These are phyloP conservation scores for Cadophora sp. DNA, from an alignment of 2,329 filamentous ascomycete species.

Conservation along the genomic window DNA sequence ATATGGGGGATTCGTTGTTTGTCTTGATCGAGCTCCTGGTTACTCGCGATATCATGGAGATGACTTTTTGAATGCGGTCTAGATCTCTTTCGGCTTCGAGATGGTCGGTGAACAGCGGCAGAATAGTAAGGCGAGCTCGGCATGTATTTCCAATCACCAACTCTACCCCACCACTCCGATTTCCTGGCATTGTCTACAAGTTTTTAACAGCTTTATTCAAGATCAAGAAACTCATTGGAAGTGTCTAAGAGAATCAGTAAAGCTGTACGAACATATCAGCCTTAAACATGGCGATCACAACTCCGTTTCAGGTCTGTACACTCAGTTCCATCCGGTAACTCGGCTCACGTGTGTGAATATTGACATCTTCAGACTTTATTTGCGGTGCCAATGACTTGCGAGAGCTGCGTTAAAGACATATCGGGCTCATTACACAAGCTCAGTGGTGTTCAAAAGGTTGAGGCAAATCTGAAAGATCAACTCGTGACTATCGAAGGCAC, in stretches of 20 bases:
- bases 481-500: conserved; percentile 86
- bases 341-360: conserved; percentile 37
- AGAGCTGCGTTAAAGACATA: conserved; percentile 86
- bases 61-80: conserved; percentile 10
- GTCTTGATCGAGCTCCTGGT: conserved; percentile 1
- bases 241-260: neutral
- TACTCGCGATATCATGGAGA: conserved; percentile 13
- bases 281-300: conserved; percentile 44
- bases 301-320: conserved; percentile 45
- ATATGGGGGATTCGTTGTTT: neutral
- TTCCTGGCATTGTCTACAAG: neutral
- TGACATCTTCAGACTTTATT: conserved; percentile 76
- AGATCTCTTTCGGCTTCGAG: neutral
- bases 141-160: conserved; percentile 31
- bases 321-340: conserved; percentile 18
- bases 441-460: conserved; percentile 80
- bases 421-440: conserved; percentile 79
- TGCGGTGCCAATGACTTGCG: conserved; percentile 92
- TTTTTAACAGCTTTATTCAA: neutral
- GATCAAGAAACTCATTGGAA: too few species aligned
- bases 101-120: neutral
- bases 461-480: conserved; percentile 83
- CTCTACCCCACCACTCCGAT: conserved; percentile 19
- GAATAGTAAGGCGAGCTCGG: conserved; percentile 26
- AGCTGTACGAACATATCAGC: neutral